These are phyloP conservation scores for Fonsecaea nubica DNA, from an alignment of 2,329 filamentous ascomycete species.

Conservation along the genomic window DNA sequence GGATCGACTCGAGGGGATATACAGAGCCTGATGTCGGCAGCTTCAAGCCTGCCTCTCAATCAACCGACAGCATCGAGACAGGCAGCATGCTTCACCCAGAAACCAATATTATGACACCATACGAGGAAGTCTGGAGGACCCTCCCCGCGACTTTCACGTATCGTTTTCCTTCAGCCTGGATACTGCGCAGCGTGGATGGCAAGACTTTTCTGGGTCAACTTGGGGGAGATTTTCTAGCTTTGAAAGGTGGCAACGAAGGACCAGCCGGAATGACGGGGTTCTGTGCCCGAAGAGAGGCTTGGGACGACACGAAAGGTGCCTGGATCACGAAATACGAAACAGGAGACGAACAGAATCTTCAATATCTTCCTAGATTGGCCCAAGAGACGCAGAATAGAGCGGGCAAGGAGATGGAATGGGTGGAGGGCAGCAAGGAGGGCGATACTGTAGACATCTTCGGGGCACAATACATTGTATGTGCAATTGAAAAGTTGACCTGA, in stretches of 20 bases:
- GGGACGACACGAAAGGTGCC: slow-evolving; percentile 3
- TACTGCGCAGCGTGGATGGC: slow-evolving; percentile 22
- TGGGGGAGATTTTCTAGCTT: slow-evolving; percentile 23
- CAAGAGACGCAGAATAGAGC: neutral
- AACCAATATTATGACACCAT: slow-evolving; percentile 47
- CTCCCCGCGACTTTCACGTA: slow-evolving; percentile 7
- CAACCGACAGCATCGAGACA: slow-evolving; percentile 49
- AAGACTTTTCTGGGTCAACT: slow-evolving; percentile 15
- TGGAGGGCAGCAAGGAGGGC: slow-evolving; percentile 16
- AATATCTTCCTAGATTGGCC: slow-evolving; percentile 11
- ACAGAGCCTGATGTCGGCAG: slow-evolving; percentile 30
- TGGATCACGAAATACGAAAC: slow-evolving; percentile 18
- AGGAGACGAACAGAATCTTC: slow-evolving; percentile 16
- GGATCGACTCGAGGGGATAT: slow-evolving; percentile 31
- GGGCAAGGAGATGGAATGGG: slow-evolving; percentile 9
- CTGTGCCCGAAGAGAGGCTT: slow-evolving; percentile 17
- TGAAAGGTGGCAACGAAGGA: slow-evolving; percentile 22
- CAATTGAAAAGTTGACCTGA: slow-evolving; percentile 17
- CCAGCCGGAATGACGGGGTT: slow-evolving; percentile 15
- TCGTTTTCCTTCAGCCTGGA: slow-evolving; percentile 22
- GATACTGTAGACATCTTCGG: slow-evolving; percentile 23
- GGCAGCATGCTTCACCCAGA: slow-evolving; percentile 31
- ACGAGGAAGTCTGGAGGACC: slow-evolving; percentile 61
- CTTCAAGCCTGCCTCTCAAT: slow-evolving; percentile 46
- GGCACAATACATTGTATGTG: slow-evolving; percentile 21